phyloP scores from a whole-genome alignment of 352 stramenopile genomes.

The Phytophthora fragariaefolia region DNA sequence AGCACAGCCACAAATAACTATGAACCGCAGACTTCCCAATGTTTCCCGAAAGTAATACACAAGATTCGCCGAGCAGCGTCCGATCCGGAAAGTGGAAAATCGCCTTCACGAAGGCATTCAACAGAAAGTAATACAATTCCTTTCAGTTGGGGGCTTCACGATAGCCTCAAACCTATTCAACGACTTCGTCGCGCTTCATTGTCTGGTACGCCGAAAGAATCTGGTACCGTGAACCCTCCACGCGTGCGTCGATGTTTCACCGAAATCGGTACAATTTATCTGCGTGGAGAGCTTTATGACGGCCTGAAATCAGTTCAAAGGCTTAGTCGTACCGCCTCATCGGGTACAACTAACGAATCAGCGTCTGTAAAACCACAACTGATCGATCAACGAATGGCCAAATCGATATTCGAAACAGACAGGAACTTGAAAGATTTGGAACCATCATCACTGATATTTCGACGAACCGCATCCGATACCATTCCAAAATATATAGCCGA shows the following conservation, averaged over 20 bases:
- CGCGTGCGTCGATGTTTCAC: conserved; percentile 1
- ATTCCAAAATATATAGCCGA: conserved; percentile 18
- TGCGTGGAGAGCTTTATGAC: not conserved
- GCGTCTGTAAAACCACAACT: not conserved
- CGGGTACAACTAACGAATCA: not conserved
- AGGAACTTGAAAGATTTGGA: not conserved
- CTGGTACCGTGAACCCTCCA: not conserved
- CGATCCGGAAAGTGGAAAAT: not conserved
- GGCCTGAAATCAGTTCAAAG: not conserved
- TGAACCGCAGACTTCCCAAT: not conserved
- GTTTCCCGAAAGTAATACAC: not conserved
- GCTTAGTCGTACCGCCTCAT: conserved; percentile 5
- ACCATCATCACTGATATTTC: not conserved
- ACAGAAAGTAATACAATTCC: not conserved
- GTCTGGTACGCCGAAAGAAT: not conserved
- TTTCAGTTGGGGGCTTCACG: not conserved
- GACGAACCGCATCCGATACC: conserved; percentile 21
- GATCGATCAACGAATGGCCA: conserved; percentile 3
- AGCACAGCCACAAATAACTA: not conserved
- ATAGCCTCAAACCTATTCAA: not conserved
- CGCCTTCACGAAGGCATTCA: not conserved
- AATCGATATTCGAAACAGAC: not conserved
- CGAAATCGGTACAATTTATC: not conserved
- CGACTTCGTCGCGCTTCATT: conserved; percentile 2
- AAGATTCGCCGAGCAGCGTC: conserved; percentile 3